Conservation (phyloP, 352 stramenopile genomes). For the Achlya hypogyna region DNA sequence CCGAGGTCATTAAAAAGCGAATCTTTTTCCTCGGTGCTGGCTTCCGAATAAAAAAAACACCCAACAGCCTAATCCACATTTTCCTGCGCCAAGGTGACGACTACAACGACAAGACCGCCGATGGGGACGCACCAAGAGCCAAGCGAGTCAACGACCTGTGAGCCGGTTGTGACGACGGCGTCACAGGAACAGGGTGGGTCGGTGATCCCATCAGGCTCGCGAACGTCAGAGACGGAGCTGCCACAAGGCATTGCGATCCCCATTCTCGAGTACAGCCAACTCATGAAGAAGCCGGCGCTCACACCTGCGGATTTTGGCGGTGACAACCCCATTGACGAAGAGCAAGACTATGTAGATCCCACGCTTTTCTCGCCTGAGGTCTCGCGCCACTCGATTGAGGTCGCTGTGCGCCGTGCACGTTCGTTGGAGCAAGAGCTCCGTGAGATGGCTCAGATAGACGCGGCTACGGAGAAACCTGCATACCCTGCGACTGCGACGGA, state of each 20-base stretch:
- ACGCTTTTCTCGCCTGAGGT: constrained; percentile 75
- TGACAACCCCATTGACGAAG: neutral
- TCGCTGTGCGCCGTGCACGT: constrained; percentile 69
- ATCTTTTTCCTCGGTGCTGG: neutral
- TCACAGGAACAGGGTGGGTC: neutral
- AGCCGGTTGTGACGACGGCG: neutral
- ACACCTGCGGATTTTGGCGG: neutral
- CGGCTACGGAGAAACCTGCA: neutral
- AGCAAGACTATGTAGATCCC: constrained; percentile 59
- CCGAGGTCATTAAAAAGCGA: neutral
- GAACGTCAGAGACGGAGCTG: constrained; percentile 9
- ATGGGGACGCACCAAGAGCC: constrained; percentile 15
- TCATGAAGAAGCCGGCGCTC: constrained; percentile 2
- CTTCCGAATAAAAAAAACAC: neutral
- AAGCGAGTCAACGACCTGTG: constrained; percentile 7
- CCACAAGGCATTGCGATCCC: neutral
- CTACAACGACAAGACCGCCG: neutral
- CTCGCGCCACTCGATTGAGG: constrained; percentile 70
- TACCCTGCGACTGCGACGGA: neutral
- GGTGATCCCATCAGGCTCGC: constrained; percentile 5
- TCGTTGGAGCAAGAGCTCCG: constrained; percentile 63
- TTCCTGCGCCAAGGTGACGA: neutral
- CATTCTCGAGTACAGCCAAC: constrained; percentile 4
- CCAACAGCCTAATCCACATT: neutral
- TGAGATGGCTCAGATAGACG: constrained; percentile 31